Evolutionary conservation across 306 rosid species (phyloP).

Genomic region (Begonia loranthoides): DNA sequence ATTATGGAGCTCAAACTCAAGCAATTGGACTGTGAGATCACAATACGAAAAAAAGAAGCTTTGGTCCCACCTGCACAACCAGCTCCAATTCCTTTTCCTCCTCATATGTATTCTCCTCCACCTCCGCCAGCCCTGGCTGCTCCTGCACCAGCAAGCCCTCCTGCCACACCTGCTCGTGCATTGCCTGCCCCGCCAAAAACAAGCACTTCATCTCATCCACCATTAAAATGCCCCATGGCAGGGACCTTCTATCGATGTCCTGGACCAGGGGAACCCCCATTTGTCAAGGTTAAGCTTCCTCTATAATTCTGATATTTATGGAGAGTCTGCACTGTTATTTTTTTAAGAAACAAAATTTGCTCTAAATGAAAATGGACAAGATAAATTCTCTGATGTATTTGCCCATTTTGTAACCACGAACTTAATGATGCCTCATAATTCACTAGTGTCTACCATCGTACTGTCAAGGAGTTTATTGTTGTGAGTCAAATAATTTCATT

Average conservation of each 20-base stretch:
- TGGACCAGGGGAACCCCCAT: slow-evolving; percentile 70
- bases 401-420: too few species aligned
- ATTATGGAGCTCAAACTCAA: slow-evolving; percentile 60
- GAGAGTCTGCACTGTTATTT: too few species aligned
- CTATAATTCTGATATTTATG: too few species aligned
- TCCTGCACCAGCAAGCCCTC: slow-evolving; percentile 9
- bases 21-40: slow-evolving; percentile 54
- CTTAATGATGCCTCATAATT: too few species aligned
- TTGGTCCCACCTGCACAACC: slow-evolving; percentile 42
- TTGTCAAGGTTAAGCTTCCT: slow-evolving; percentile 41
- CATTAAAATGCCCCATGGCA: slow-evolving; percentile 71
- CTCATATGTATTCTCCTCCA: slow-evolving; percentile 12
- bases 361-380: neutral
- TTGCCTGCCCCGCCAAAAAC: slow-evolving; percentile 39
- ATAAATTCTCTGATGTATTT: neutral
- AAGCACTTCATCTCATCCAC: slow-evolving; percentile 54
- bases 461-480: too few species aligned
- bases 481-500: too few species aligned
- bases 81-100: slow-evolving; percentile 11
- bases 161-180: slow-evolving; percentile 39
- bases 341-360: neutral
- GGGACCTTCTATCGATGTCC: slow-evolving; percentile 72
- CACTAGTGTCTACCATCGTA: too few species aligned
- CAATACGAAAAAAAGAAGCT: slow-evolving; percentile 64
- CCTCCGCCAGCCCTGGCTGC: slow-evolving; percentile 26